Conservation (phyloP, 148 eudicot genomes). For the Vaccinium darrowii region DNA sequence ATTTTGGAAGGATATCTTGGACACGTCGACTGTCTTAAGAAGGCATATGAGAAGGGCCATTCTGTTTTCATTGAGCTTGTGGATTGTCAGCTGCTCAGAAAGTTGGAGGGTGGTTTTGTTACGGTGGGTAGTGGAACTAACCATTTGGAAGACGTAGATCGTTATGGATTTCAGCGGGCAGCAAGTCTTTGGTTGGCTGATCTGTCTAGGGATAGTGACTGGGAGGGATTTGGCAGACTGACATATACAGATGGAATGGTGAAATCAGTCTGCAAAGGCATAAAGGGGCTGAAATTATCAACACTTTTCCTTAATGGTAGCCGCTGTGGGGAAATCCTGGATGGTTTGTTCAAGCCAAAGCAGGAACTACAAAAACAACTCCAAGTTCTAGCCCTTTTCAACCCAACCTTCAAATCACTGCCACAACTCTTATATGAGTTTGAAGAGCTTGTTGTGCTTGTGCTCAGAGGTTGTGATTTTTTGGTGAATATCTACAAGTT, state of each 20-base stretch:
- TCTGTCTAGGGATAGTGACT: constrained; percentile 8
- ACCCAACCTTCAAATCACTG: constrained; percentile 21
- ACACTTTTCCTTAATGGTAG: neutral
- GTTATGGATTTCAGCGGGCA: neutral
- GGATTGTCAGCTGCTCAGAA: constrained; percentile 27
- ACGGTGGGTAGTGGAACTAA: neutral
- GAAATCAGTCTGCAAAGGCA: neutral
- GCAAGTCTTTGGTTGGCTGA: constrained; percentile 30
- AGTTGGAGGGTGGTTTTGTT: constrained; percentile 28
- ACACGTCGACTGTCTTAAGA: constrained; percentile 16
- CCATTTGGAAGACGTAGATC: neutral
- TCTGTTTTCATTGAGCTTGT: constrained; percentile 28
- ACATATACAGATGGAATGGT: constrained; percentile 20
- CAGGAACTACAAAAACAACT: neutral
- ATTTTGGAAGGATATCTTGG: constrained; percentile 44
- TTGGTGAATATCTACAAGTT: constrained; percentile 8
- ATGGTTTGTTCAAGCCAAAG: neutral
- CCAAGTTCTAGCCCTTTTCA: constrained; percentile 23
- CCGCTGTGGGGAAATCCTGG: neutral
- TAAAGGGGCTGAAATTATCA: neutral
- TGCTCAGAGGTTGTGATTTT: constrained; percentile 35
- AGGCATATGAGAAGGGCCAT: constrained; percentile 32
- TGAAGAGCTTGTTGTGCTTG: constrained; percentile 18
- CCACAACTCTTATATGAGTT: neutral
- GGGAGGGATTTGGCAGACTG: constrained; percentile 24